Evolutionary conservation across 495 filamentous ascomycete species (phyloP), one percentile per base, ranked within the genome.

Genomic region (Thermothielavioides terrestris): DNA sequence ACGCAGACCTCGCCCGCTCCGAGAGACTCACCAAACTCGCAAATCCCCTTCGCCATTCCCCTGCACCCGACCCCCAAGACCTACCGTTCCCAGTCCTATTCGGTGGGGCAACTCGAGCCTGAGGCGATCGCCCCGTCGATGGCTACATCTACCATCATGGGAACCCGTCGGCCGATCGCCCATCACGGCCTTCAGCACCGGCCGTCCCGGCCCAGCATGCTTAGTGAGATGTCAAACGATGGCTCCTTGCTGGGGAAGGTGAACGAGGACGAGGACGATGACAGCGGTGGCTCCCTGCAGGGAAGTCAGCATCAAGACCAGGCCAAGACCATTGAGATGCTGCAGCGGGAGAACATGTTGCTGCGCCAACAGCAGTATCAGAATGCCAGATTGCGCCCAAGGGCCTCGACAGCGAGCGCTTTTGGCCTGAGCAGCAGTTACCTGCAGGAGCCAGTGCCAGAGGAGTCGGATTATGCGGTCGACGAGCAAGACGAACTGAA

Each of bases 31-130:
- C 54, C 70, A 11, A 74, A 72, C 35, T 73, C 80, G 7, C 84
- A 88, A 49, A 87, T 95, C 49, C 89, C 89, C 12, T 94, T 96
- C 52, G 78, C 86, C 6, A 95, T 95, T 50, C 90, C 90, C 3
- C 72, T 96, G 12, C 87, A 95, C 52, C 90, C 90, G 4, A 92
- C 89, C 1, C 86, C 85, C 9, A 92, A 95, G 60, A 91, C 86
- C 2, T 94, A 94, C 59, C 85, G 92, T 26, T 98, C 92, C 12
- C 88, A 94, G 68, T 98, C 92, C 5, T 97, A 96, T 64, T 96
- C 91, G 2, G 90, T 95, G 23, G 92, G 92, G 21, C 92, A 98
- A 63, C 66, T 87, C 52, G 89, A 95, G 21, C 77, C 83, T 6
- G 88, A 94, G 68, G 49, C 77, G 14, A 69, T 69, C 46, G 68